These are phyloP conservation scores for Neckera pumila DNA, from an alignment of 225 moss, liverwort and hornwort genomes.

Conservation along the genomic window DNA sequence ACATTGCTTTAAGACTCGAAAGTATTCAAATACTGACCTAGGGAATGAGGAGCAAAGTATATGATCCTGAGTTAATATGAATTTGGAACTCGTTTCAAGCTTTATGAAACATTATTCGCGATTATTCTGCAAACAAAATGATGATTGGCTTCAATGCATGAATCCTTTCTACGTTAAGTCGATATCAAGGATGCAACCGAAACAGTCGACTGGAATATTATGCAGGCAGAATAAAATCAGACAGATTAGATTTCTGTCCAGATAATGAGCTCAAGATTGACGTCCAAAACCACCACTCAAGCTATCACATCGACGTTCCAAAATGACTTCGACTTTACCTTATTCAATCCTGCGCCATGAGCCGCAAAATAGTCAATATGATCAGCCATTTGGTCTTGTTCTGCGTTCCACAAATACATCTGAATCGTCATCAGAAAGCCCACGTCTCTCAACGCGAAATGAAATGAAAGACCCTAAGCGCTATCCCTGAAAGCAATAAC, in stretches of 20 bases:
- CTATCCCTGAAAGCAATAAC: background rate
- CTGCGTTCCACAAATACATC: conserved; percentile 17
- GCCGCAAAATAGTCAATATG: conserved; percentile 19
- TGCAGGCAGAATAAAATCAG: background rate
- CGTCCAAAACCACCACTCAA: background rate
- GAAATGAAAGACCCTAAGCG: background rate
- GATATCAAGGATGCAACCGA: background rate
- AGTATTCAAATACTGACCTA: background rate
- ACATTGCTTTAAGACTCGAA: background rate
- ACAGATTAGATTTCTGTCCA: background rate
- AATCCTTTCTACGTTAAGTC: background rate
- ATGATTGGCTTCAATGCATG: background rate
- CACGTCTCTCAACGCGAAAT: background rate
- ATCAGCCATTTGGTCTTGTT: conserved; percentile 21
- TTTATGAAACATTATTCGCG: background rate
- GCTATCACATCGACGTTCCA: background rate
- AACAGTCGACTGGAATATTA: background rate
- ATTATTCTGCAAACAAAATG: background rate
- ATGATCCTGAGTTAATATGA: background rate
- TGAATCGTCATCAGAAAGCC: background rate
- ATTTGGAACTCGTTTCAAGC: background rate
- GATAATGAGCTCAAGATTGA: background rate
- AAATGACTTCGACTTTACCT: background rate
- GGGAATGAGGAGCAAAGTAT: background rate
- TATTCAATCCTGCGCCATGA: background rate